Evolutionary conservation across 345 rosid species (phyloP).

Genomic region (Boechera stricta): DNA sequence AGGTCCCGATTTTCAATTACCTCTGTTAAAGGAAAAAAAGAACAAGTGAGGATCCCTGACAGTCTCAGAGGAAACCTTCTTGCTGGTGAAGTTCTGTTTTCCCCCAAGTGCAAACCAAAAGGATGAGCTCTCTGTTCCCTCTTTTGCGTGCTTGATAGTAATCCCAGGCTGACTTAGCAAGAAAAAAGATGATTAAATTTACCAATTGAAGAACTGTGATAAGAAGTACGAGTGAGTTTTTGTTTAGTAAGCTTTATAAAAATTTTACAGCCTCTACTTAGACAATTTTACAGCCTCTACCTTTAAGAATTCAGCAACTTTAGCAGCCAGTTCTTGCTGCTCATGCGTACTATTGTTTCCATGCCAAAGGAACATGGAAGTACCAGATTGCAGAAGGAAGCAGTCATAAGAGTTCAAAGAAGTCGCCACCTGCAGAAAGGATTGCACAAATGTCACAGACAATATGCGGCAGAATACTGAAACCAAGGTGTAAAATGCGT

Average conservation of each 20-base stretch:
- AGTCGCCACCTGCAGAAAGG: conserved; percentile 70
- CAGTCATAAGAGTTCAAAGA: conserved; percentile 86
- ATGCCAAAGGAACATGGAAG: conserved; percentile 82
- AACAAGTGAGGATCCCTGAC: conserved; percentile 92
- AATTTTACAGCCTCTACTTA: conserved; percentile 1
- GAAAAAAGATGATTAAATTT: conserved; percentile 36
- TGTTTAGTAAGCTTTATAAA: conserved; percentile 17
- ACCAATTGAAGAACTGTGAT: not conserved
- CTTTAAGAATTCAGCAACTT: conserved; percentile 88
- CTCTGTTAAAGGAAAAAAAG: conserved; percentile 68
- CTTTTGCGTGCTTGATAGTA: conserved; percentile 86
- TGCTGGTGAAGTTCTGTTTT: conserved; percentile 85
- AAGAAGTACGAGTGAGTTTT: not conserved
- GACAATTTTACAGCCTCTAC: conserved; percentile 44
- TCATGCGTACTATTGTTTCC: conserved; percentile 87
- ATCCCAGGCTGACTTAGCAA: conserved; percentile 76
- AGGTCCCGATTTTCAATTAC: conserved; percentile 41
- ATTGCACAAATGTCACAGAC: conserved; percentile 28
- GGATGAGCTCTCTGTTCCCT: conserved; percentile 95
- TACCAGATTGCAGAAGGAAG: conserved; percentile 92
- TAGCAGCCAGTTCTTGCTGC: conserved; percentile 87
- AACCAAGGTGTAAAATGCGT: conserved; percentile 10
- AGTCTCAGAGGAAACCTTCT: conserved; percentile 64
- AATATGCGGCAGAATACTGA: conserved; percentile 3
- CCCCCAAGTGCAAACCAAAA: conserved; percentile 99